Conservation (phyloP, 2,329 filamentous ascomycete species). For the Neopestalotiopsis sp. region DNA sequence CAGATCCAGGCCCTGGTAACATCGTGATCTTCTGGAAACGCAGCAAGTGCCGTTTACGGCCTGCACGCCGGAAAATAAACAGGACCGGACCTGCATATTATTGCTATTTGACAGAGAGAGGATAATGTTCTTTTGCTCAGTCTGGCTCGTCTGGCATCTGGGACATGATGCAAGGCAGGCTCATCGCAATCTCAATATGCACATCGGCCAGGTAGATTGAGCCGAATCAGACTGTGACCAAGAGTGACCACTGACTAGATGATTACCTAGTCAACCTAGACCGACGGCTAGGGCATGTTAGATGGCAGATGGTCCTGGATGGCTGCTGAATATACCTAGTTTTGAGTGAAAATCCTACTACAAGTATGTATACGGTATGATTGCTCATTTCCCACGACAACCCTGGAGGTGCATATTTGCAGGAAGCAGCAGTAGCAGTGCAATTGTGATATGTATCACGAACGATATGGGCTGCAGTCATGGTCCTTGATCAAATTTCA, state of each 20-base stretch:
- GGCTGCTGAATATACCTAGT: too few relatives aligned
- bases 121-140: not conserved
- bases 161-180: not conserved
- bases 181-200: conserved; percentile 7
- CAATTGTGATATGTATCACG: not conserved
- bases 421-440: not conserved
- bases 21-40: conserved; percentile 4
- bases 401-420: conserved; percentile 12
- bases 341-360: too few relatives aligned
- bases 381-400: not conserved
- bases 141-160: not conserved
- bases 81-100: conserved; percentile 10
- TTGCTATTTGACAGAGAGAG: not conserved
- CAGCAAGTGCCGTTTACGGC: conserved; percentile 3
- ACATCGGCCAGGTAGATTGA: conserved; percentile 8
- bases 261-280: too few relatives aligned
- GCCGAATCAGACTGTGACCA: not conserved
- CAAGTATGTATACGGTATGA: not conserved
- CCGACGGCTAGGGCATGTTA: too few relatives aligned
- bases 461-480: not conserved
- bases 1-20: not conserved
- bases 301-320: too few relatives aligned
- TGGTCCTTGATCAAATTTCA: not conserved
- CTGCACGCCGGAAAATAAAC: not conserved
- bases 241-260: not conserved